Evolutionary conservation across 2,329 filamentous ascomycete genomes (phyloP), one percentile per base, ranked within the genome.

Genomic region (Fulvia fulva): DNA sequence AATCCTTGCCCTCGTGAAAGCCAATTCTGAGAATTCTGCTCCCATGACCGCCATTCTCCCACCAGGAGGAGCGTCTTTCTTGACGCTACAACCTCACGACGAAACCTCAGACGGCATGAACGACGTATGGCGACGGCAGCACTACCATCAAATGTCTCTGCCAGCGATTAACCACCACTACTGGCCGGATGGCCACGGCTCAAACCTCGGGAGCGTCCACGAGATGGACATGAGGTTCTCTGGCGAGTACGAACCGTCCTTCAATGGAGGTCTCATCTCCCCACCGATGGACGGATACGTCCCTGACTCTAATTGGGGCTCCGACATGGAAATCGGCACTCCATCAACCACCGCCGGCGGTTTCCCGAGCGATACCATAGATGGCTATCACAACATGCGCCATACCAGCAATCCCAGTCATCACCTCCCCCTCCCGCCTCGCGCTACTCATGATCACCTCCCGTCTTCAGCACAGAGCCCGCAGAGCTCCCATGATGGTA

Each of bases 311-410:
- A 60, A 56, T 37, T 67, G 65, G 67, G 61, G 55, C 12, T 66
- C 65, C 4, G 68, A 70, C 50, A 63, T 69, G 53, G 69, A 70
- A 28, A 66, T 71, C 57, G 61, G 56, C 43, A 68, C 69, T 32
- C 68, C 69, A 9, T 67, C 68, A 9, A 59, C 59, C 25, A 64
- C 63, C 34, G 59, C 62, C 53, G 47, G 37, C 16, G 60, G 57
- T 8, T 67, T 65, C 47, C 60, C 66, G 9, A 58, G 57, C 51
- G 64, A 65, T 22, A 56, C 53, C 41, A 51, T 64, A 9, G 66
- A 68, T 52, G 63, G 59, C 28, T 67, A 67, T 46, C 64, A 65
- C 46, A 46, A 60, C 14, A 54, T 62, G 47, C 59, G 53, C 61
- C 65, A 63, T 46, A 59, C 51, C 23, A 53, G 46, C 55, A 58